Evolutionary conservation across 345 rosid genomes (phyloP).

Genomic region (Eucalyptus sp.): DNA sequence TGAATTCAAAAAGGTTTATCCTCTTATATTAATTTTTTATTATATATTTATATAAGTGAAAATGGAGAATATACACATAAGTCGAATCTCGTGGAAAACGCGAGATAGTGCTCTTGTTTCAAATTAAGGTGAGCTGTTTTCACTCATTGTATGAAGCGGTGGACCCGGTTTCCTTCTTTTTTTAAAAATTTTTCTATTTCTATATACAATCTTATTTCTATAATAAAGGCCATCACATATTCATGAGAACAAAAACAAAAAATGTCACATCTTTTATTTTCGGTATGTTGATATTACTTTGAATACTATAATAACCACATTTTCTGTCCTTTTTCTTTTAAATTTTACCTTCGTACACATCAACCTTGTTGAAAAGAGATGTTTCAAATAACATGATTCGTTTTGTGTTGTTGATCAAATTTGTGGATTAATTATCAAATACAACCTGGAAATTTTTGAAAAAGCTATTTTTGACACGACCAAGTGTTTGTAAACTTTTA

Average conservation of each 20-base stretch:
- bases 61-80: neutral
- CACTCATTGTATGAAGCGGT: neutral
- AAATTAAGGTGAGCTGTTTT: neutral
- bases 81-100: neutral
- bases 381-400: no score
- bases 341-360: fast-evolving
- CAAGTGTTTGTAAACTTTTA: neutral
- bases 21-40: neutral
- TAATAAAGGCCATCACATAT: no score
- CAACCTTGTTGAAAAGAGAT: fast-evolving
- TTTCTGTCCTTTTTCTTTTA: neutral
- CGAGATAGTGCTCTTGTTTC: neutral
- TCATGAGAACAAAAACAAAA: neutral
- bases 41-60: neutral
- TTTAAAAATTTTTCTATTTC: no score
- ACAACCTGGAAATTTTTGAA: neutral
- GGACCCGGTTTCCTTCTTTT: no score
- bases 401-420: no score
- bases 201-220: no score
- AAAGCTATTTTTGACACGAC: no score
- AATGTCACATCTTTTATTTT: neutral
- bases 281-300: neutral
- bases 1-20: neutral
- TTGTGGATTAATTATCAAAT: neutral
- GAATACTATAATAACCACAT: neutral